Evolutionary conservation across 2,329 filamentous ascomycete species (phyloP), one percentile per base, ranked within the genome.

Genomic region (Pestalotiopsis sp.): DNA sequence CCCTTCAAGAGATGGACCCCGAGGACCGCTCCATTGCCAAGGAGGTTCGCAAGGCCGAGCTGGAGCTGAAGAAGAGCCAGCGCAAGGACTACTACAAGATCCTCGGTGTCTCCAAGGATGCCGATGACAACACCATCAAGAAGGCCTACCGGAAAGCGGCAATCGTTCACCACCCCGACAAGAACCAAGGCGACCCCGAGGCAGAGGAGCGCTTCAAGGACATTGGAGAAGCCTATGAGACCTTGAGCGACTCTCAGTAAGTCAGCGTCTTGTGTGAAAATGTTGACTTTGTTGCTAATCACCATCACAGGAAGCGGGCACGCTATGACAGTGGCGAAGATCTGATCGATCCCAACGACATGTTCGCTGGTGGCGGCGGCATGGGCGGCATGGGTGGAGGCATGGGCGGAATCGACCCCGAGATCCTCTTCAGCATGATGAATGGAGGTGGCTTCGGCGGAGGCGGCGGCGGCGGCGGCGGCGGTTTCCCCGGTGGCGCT

Each of bases 31-130:
- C 87, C 14, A 91, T 98, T 69, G 85, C 87, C 64, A 94, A 92
- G 80, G 96, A 99, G 75, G 89, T 98, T 58, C 91, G 93, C 67
- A 92, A 91, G 75, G 96, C 95, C 1, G 95, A 99, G 82, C 84
- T 98, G 30, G 96, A 99, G 82, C 84, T 98, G 71, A 99, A 99
- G 90, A 98, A 98, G 90, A 92, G 92, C 79, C 92, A 95, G 82
- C 88, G 96, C 70, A 99, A 99, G 82, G 96, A 99, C 77, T 98
- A 97, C 83, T 99, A 99, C 85, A 98, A 98, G 88, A 97, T 98
- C 72, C 89, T 99, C 65, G 92, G 91, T 5, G 83, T 99, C 9
- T 85, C 92, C 68, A 98, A 98, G 85, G 92, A 94, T 70, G 94
- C 94, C 48, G 88, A 88, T 55, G 94, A 97, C 24, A 85, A 85